Base-by-base conservation (phyloP, 257 asterid genomes). In the Leonotis leonurus region DNA sequence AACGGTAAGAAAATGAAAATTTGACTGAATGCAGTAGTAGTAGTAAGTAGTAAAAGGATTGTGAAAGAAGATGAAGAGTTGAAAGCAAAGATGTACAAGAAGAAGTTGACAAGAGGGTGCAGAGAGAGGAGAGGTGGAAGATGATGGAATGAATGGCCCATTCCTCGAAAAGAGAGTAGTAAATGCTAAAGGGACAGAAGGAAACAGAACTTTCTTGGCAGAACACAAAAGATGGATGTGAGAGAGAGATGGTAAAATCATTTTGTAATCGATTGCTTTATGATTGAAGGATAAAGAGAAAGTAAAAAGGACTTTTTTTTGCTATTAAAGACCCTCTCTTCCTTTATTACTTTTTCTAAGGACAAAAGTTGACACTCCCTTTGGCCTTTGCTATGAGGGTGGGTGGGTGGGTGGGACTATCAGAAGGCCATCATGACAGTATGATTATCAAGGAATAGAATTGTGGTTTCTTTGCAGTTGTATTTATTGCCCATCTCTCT, bases 221-320 rank as follows among this genome's bases (percentile, higher is more conserved):
- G 84, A 83, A 73, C 88, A 82, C 84, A 80, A 81, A 77, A 82
- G 88, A 80, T 74, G 82, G 81, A 88, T 71, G 85, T 79, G 87
- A 81, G 71, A 65, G 65, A 73, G 85, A 43, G 64, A 41, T 55
- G 24, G 74, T 72, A 79, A 73, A 85, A 89, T 89, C 78, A 86
- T 89, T 89, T 83, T 85, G 95, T 78, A 89, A 85, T 89, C 95
- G 87, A 89, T 83, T 85, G 95, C 96, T 83, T 89, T 83, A 84
- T 84, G 84, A 84, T 84, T 84, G 92, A 70, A 69, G 70, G 29
- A 69, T 63, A 68, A 24, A 62, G 50, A 67, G 52, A 74, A 64
- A 70, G 69, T 39, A 70, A 71, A 74, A 69, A 68, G 39, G 62
- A 16, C 51, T 40, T 76, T 76, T 30, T 32, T 32, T 78, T 59